Evolutionary conservation across 306 rosid species (phyloP).

Genomic region (Trichosanthes truncata): DNA sequence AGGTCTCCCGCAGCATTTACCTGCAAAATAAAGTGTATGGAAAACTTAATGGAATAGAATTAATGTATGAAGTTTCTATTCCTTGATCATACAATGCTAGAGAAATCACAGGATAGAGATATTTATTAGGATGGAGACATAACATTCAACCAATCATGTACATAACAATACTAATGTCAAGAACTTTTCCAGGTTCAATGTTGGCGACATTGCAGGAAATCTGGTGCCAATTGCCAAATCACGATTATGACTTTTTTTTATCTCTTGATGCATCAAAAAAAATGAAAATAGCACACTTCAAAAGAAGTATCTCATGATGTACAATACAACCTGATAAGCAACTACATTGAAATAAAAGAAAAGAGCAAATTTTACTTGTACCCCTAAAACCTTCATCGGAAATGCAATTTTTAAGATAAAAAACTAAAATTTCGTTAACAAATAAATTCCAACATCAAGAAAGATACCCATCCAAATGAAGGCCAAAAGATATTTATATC

Average conservation of each 20-base stretch:
- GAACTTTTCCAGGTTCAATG: neutral
- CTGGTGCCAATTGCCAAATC: neutral
- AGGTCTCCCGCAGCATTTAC: conserved; percentile 72
- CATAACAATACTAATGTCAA: neutral
- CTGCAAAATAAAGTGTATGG: conserved; percentile 25
- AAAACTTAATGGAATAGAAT: neutral
- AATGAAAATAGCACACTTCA: neutral
- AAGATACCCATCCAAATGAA: neutral
- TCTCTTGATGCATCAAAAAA: neutral
- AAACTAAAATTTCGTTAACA: neutral
- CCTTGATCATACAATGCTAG: neutral
- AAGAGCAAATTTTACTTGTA: neutral
- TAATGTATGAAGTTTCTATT: neutral
- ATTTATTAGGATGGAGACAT: neutral
- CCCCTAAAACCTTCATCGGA: neutral
- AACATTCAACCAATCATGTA: neutral
- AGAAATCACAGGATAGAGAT: neutral
- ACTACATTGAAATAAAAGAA: neutral
- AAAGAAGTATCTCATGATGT: neutral
- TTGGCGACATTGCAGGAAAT: neutral
- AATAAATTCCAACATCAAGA: neutral
- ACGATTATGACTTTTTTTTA: neutral
- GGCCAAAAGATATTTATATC: neutral
- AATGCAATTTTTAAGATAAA: neutral
- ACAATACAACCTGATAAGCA: neutral